phyloP scores from a whole-genome alignment of 1,284 basidiomycete genomes.

The Mycosarcoma maydis region DNA sequence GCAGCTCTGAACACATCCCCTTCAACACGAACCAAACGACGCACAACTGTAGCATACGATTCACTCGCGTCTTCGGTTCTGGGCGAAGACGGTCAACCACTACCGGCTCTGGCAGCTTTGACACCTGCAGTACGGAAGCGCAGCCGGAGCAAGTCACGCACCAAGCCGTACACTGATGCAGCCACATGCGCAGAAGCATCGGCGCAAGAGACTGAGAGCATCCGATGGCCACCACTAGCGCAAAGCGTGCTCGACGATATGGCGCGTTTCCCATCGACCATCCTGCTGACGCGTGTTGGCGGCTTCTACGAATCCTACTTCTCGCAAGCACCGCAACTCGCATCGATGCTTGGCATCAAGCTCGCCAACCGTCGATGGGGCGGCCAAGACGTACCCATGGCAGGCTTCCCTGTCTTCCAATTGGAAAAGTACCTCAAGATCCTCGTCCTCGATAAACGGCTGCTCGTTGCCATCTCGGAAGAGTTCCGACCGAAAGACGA shows the following conservation, averaged over 20 bases:
- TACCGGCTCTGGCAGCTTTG: conserved; percentile 10
- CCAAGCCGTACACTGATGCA: no score
- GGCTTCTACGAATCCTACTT: conserved; percentile 67
- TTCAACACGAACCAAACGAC: conserved; percentile 3
- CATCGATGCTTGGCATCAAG: conserved; percentile 58
- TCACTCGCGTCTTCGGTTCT: conserved; percentile 12
- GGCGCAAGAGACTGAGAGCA: conserved; percentile 1
- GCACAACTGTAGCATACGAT: conserved; percentile 29
- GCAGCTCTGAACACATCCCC: not conserved
- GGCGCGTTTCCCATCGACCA: conserved; percentile 54
- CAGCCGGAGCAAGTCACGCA: not conserved
- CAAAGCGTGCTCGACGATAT: conserved; percentile 58
- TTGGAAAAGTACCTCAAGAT: conserved; percentile 65
- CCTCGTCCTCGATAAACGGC: conserved; percentile 58
- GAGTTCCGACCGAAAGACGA: conserved; percentile 43
- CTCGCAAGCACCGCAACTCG: conserved; percentile 57
- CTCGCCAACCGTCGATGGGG: conserved; percentile 58
- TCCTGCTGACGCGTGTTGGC: conserved; percentile 64
- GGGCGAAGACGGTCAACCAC: conserved; percentile 13
- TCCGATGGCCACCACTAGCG: conserved; percentile 60
- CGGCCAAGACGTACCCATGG: conserved; percentile 59
- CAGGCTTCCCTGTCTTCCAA: conserved; percentile 63
- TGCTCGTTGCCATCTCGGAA: conserved; percentile 63
- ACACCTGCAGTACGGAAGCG: conserved; percentile 4
- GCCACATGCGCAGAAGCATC: not conserved